Percentiles rank a stretch among this genome's conserved stretches.
These are phyloP conservation scores for Saraca asoca DNA, from an alignment of 331 rosid species.

Conservation along the genomic window DNA sequence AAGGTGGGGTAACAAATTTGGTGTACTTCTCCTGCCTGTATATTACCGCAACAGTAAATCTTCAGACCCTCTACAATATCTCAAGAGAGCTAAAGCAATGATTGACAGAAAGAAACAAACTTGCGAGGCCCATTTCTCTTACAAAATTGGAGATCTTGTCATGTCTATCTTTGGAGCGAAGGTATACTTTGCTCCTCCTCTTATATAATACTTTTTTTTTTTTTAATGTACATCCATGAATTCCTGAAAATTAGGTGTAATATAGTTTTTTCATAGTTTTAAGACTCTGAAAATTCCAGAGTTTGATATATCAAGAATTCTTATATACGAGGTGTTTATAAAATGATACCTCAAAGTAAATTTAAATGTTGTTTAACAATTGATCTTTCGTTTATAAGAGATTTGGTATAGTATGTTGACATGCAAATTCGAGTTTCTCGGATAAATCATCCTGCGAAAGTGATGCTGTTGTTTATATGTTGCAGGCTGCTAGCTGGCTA, in stretches of 20 bases:
- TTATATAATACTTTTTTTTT: no score
- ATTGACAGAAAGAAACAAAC: slow-evolving; percentile 73
- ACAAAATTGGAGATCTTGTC: slow-evolving; percentile 52
- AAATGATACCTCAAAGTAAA: no score
- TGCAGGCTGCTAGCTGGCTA: slow-evolving; percentile 47
- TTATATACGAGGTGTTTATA: no score
- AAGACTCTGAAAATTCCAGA: slow-evolving; percentile 1
- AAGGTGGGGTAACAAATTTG: slow-evolving; percentile 85
- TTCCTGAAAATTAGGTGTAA: background rate
- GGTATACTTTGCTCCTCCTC: slow-evolving; percentile 37
- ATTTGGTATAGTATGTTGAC: no score
- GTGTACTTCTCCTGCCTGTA: slow-evolving; percentile 70
- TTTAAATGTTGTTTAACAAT: no score
- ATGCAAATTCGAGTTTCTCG: background rate
- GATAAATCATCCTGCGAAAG: slow-evolving; percentile 8
- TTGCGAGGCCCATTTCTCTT: slow-evolving; percentile 68
- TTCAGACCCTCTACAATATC: slow-evolving; percentile 51
- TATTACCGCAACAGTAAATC: slow-evolving; percentile 45
- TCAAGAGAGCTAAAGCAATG: slow-evolving; percentile 74
- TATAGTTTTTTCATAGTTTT: background rate
- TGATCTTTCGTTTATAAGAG: no score
- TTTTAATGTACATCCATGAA: no score
- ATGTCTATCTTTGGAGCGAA: slow-evolving; percentile 74
- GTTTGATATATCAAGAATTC: no score
- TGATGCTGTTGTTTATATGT: background rate